Evolutionary conservation across 176 grass and related monocot genomes (phyloP), one percentile per base, ranked within the genome.

Genomic region (Carex myosuroides): DNA sequence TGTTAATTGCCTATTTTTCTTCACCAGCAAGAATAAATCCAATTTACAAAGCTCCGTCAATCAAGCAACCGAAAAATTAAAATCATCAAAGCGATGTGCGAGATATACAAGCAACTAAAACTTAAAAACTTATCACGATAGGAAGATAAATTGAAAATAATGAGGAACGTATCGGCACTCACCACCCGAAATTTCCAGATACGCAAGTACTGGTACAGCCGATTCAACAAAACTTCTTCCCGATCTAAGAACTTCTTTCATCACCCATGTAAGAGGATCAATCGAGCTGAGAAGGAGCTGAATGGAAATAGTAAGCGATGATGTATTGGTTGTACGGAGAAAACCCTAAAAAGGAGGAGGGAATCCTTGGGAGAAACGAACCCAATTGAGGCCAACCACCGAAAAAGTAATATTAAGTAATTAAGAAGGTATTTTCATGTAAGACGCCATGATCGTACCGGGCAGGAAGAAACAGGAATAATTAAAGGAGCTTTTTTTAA

Each of bases 101-200:
- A 79, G 50, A 50, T 77, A 32, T 16, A 59, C 30, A 52, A 55
- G 20, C 8, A 50, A 50, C 5, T 16, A 76, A 48, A 76, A 76
- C 39, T 21, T 5, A 29, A 82, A 67, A 82, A 13, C n/a, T n/a
- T 17, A 58, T 65, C 30, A 80, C 29, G 30, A 35, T 58, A 66
- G 8, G 21, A 79, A 64, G 37, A 78, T 87, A 84, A 84, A 73
- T 29, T 18, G 41, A 37, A 37, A 42, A 44, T 13, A 17, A 58
- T 60, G 61, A 65, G 77, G 61, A 84, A 39, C 77, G 61, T 71
- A 91, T 89, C 82, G 46, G 72, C 20, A 64, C 86, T 80, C 79
- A 94, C 87, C 85, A 61, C 60, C 13, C 9, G 22, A 24, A 69
- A 68, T 30, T 14, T 33, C 18, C 3, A 83, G 76, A 33, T 35